These are phyloP conservation scores for Capronia coronata DNA, from an alignment of 2,329 filamentous ascomycete species.

Conservation along the genomic window DNA sequence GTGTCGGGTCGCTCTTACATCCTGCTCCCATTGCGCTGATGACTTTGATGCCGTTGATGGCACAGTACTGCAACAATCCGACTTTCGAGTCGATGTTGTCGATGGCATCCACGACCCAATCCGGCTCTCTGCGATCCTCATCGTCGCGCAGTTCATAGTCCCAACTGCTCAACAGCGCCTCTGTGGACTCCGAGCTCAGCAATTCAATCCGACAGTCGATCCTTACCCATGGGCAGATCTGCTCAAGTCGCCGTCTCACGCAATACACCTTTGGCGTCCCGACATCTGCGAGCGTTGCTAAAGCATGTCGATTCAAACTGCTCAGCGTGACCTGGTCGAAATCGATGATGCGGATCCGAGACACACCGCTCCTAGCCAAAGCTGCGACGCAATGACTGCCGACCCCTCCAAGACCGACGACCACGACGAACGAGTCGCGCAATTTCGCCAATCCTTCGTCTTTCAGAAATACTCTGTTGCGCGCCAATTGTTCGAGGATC, in stretches of 20 bases:
- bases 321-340: constrained; percentile 97
- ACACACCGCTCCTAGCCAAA: constrained; percentile 80
- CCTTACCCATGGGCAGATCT: constrained; percentile 83
- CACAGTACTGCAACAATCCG: constrained; percentile 78
- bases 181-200: constrained; percentile 63
- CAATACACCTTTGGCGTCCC: constrained; percentile 87
- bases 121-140: constrained; percentile 50
- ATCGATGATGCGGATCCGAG: constrained; percentile 81
- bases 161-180: constrained; percentile 62
- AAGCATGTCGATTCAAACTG: constrained; percentile 89
- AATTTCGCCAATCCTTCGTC: constrained; percentile 74
- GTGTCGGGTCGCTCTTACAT: constrained; percentile 80
- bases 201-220: constrained; percentile 84
- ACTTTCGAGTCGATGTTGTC: constrained; percentile 99
- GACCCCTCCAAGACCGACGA: constrained; percentile 91
- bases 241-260: constrained; percentile 69
- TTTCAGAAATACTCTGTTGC: constrained; percentile 84
- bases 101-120: constrained; percentile 94
- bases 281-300: constrained; percentile 89
- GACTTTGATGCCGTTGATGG: constrained; percentile 68
- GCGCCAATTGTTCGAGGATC: constrained; percentile 86
- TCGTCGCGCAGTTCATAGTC: constrained; percentile 46
- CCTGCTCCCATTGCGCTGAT: constrained; percentile 95
- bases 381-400: constrained; percentile 86
- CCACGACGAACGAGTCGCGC: constrained; percentile 72